Conservation (phyloP, 805 yeast genomes). For the Sungouiozyma intestinalis region DNA sequence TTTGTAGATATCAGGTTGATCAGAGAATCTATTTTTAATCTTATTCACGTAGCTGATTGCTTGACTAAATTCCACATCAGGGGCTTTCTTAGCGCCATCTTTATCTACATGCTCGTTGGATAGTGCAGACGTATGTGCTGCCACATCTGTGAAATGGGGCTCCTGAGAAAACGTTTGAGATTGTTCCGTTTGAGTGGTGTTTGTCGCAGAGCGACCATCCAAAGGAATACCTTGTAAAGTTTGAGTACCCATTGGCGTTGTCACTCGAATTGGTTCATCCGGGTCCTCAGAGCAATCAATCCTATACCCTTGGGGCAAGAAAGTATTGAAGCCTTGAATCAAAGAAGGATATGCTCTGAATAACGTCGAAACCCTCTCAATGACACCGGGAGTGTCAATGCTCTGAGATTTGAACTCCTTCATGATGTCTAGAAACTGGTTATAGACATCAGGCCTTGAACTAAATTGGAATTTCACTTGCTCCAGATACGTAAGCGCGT, state of each 20-base stretch:
- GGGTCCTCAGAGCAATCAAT: conserved; percentile 88
- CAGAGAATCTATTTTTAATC: conserved; percentile 85
- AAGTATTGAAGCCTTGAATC: conserved; percentile 96
- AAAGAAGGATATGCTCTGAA: conserved; percentile 89
- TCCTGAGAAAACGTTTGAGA: conserved; percentile 10
- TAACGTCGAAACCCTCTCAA: conserved; percentile 83
- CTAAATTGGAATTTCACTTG: conserved; percentile 90
- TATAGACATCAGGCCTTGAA: conserved; percentile 90
- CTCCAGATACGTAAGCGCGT: conserved; percentile 89
- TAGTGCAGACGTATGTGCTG: conserved; percentile 4
- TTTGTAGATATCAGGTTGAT: conserved; percentile 93
- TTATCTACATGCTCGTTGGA: neutral
- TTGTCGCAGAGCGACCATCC: neutral
- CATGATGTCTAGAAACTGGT: conserved; percentile 94
- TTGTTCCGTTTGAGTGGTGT: neutral
- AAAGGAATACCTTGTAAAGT: conserved; percentile 3
- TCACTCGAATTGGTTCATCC: conserved; percentile 83
- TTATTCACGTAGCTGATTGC: conserved; percentile 95
- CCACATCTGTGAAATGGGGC: conserved; percentile 2
- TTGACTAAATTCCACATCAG: conserved; percentile 91
- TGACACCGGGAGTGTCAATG: conserved; percentile 97
- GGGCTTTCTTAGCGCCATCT: conserved; percentile 22
- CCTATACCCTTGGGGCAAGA: conserved; percentile 90
- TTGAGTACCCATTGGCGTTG: conserved; percentile 83
- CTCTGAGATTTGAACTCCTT: conserved; percentile 95